Percentiles rank a stretch among this genome's conserved stretches.
phyloP scores from a whole-genome alignment of 768 basidiomycete species.

The Xerocomellus amylosporus region DNA sequence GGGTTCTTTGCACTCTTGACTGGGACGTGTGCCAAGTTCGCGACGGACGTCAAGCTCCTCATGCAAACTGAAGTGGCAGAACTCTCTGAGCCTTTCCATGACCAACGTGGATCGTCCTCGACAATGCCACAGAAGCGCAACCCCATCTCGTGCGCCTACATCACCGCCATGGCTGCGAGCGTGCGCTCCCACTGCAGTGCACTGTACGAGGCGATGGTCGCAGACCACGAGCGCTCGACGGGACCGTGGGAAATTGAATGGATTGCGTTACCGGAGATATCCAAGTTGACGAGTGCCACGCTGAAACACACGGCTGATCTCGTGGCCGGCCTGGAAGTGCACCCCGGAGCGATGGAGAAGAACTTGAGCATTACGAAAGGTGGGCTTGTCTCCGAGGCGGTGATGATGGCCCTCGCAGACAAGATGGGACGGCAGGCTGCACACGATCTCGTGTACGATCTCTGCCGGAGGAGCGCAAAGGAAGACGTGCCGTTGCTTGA shows the following conservation, averaged over 20 bases:
- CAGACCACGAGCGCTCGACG: slow-evolving; percentile 47
- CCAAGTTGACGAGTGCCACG: slow-evolving; percentile 40
- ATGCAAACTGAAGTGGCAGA: slow-evolving; percentile 49
- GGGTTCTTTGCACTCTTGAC: slow-evolving; percentile 44
- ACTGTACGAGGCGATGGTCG: slow-evolving; percentile 47
- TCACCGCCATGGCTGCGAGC: slow-evolving; percentile 42
- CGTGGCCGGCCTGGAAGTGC: slow-evolving; percentile 40
- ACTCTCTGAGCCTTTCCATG: slow-evolving; percentile 43
- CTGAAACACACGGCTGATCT: slow-evolving; percentile 37
- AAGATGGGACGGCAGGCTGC: slow-evolving; percentile 44
- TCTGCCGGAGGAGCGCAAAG: slow-evolving; percentile 33
- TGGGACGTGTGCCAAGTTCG: slow-evolving; percentile 46
- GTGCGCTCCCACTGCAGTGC: slow-evolving; percentile 40
- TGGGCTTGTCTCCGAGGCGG: slow-evolving; percentile 43
- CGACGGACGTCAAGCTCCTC: slow-evolving; percentile 43
- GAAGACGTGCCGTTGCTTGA: slow-evolving; percentile 34
- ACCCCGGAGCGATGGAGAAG: slow-evolving; percentile 38
- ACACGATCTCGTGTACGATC: slow-evolving; percentile 43
- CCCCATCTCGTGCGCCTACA: slow-evolving; percentile 44
- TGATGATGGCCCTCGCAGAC: slow-evolving; percentile 47
- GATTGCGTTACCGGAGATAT: slow-evolving; percentile 46
- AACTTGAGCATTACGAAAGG: slow-evolving; percentile 42
- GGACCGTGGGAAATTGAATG: slow-evolving; percentile 53
- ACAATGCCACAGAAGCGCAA: slow-evolving; percentile 55
- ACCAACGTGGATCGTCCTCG: slow-evolving; percentile 45